A percentile compares a stretch with the other conserved stretches of the same genome.
Evolutionary conservation across 2,329 filamentous ascomycete genomes (phyloP).

Genomic region (Aspergillus chevalieri): DNA sequence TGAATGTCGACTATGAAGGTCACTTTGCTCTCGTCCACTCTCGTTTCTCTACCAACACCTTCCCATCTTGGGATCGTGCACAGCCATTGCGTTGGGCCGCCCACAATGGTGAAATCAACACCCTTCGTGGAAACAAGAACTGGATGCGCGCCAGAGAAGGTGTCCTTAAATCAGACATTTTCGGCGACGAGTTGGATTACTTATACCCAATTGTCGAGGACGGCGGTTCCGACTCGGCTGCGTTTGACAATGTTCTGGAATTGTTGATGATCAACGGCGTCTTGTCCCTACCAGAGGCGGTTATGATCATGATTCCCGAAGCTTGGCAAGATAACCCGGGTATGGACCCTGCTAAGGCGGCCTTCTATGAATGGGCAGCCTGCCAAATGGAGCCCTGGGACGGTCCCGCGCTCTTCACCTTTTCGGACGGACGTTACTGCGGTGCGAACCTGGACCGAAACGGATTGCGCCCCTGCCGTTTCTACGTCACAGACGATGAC

Average conservation of each 20-base stretch:
- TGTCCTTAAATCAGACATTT: slow-evolving; percentile 85
- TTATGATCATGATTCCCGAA: slow-evolving; percentile 98
- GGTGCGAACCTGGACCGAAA: slow-evolving; percentile 96
- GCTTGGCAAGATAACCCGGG: slow-evolving; percentile 90
- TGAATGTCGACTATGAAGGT: slow-evolving; percentile 94
- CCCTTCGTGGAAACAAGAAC: slow-evolving; percentile 95
- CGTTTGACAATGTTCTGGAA: slow-evolving; percentile 95
- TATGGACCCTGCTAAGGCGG: slow-evolving; percentile 92
- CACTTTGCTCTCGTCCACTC: slow-evolving; percentile 97
- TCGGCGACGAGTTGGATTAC: slow-evolving; percentile 82
- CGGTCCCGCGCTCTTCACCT: slow-evolving; percentile 91
- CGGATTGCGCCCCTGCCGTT: slow-evolving; percentile 88
- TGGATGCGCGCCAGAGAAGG: slow-evolving; percentile 98
- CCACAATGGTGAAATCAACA: slow-evolving; percentile 99
- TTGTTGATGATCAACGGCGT: slow-evolving; percentile 92
- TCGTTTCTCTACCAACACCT: slow-evolving; percentile 96
- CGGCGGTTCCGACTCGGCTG: slow-evolving; percentile 91
- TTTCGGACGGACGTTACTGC: slow-evolving; percentile 92
- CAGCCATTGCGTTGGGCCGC: slow-evolving; percentile 95
- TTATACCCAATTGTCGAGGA: slow-evolving; percentile 95
- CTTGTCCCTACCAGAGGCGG: slow-evolving; percentile 85
- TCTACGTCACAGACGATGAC: slow-evolving; percentile 94
- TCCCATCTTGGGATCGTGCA: slow-evolving; percentile 95
- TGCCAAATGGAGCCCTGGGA: slow-evolving; percentile 99
- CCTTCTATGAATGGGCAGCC: slow-evolving; percentile 97